phyloP scores from a whole-genome alignment of 2,329 filamentous ascomycete species.

The Aphanoascus verrucosus region DNA sequence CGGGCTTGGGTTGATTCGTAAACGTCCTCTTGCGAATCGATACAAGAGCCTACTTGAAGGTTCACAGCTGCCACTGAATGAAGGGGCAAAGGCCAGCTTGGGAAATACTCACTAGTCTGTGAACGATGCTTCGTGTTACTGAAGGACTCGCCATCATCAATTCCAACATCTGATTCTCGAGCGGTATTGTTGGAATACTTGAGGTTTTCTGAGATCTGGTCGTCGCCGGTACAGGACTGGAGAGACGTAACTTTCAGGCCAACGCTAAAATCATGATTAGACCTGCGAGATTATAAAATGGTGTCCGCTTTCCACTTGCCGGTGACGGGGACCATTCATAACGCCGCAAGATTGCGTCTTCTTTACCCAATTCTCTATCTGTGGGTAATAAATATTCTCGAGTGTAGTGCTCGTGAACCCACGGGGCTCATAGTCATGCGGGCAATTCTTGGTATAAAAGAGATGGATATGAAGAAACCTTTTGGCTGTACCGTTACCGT shows the following conservation, averaged over 20 bases:
- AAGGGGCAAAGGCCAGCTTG: neutral
- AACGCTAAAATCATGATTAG: conserved; percentile 19
- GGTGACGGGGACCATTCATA: conserved; percentile 33
- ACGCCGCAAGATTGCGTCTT: conserved; percentile 25
- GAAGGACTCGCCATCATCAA: conserved; percentile 13
- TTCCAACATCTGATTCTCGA: conserved; percentile 23
- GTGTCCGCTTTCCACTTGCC: conserved; percentile 18
- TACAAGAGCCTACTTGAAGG: neutral
- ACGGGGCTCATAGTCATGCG: conserved; percentile 31
- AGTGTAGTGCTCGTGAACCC: conserved; percentile 29
- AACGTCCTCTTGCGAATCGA: conserved; percentile 2
- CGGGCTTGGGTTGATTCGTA: conserved; percentile 20
- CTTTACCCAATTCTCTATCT: conserved; percentile 30
- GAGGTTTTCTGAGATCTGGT: conserved; percentile 25
- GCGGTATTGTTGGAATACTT: conserved; percentile 22
- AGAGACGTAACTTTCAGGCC: conserved; percentile 28
- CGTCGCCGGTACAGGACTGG: conserved; percentile 21
- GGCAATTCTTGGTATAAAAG: conserved; percentile 35
- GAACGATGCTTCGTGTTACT: neutral
- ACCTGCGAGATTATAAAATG: neutral
- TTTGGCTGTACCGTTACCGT: conserved; percentile 21
- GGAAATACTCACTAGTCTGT: neutral
- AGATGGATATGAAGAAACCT: conserved; percentile 37
- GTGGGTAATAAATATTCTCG: conserved; percentile 28
- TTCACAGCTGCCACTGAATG: neutral